These are phyloP conservation scores for Trichoderma atroviride DNA, from an alignment of 2,329 filamentous ascomycete genomes.

Conservation along the genomic window DNA sequence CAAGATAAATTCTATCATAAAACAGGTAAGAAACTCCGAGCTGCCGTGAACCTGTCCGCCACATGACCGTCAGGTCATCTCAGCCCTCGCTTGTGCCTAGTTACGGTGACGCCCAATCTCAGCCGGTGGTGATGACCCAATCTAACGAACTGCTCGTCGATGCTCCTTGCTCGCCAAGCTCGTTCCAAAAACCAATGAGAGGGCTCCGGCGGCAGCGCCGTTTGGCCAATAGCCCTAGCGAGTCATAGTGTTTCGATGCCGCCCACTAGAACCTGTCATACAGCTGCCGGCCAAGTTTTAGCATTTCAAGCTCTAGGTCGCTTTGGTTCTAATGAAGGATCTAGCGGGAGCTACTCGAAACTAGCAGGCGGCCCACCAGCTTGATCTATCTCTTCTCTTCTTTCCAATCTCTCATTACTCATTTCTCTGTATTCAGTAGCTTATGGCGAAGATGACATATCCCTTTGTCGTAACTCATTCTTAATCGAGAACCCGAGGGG, in stretches of 20 bases:
- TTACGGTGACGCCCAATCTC: not conserved
- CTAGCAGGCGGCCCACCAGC: not conserved
- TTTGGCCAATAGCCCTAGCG: conserved; percentile 10
- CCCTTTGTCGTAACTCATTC: conserved; percentile 14
- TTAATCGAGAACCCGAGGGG: not conserved
- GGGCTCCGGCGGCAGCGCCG: not conserved
- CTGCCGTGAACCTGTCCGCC: not conserved
- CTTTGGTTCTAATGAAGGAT: not conserved
- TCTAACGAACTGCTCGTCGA: not conserved
- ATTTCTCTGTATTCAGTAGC: not conserved
- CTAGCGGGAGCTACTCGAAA: not conserved
- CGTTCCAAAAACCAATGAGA: not conserved
- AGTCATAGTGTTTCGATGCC: conserved; percentile 8
- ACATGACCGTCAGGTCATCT: not conserved
- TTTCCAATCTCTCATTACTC: not conserved
- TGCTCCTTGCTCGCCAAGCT: not conserved
- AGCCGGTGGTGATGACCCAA: too few species aligned
- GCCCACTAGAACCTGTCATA: conserved; percentile 17
- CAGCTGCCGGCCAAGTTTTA: not conserved
- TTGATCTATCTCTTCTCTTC: not conserved
- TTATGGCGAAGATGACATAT: not conserved
- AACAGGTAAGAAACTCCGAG: not conserved
- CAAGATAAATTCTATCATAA: not conserved
- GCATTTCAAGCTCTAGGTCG: not conserved
- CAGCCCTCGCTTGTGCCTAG: not conserved